Conservation (phyloP, 2,329 filamentous ascomycete genomes). For the Phaeosphaeria sp. region DNA sequence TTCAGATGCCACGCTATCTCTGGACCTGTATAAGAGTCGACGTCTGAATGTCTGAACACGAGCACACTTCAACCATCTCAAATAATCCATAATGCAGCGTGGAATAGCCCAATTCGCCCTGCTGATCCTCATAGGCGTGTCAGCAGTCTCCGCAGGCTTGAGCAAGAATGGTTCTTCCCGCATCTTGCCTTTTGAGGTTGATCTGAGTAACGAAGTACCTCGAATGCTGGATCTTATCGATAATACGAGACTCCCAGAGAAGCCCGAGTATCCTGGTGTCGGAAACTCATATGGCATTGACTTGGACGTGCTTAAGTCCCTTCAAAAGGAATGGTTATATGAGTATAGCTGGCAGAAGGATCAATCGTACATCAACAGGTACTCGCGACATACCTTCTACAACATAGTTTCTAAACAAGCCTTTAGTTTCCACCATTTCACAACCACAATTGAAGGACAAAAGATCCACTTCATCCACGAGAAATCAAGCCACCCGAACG, state of each 20-base stretch:
- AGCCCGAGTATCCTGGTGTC: background rate
- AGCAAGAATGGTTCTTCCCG: background rate
- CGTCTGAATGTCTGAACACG: background rate
- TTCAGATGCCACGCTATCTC: background rate
- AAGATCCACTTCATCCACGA: slow-evolving; percentile 61
- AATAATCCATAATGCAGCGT: background rate
- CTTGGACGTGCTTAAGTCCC: background rate
- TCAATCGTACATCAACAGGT: background rate
- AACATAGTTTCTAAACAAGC: background rate
- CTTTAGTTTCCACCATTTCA: background rate
- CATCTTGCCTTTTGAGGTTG: background rate
- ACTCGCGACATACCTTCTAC: background rate
- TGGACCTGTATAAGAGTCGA: background rate
- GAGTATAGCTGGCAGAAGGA: background rate
- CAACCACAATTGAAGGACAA: background rate
- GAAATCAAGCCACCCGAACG: slow-evolving; percentile 59
- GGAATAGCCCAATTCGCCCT: background rate
- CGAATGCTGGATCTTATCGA: background rate
- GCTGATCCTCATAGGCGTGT: background rate
- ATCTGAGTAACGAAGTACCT: background rate
- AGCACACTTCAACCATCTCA: background rate
- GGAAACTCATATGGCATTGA: background rate
- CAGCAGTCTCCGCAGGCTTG: background rate
- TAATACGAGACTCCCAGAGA: background rate
- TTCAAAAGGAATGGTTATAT: background rate